Evolutionary conservation across 176 grass and related monocot species (phyloP).

Genomic region (Calamus simplicifolius): DNA sequence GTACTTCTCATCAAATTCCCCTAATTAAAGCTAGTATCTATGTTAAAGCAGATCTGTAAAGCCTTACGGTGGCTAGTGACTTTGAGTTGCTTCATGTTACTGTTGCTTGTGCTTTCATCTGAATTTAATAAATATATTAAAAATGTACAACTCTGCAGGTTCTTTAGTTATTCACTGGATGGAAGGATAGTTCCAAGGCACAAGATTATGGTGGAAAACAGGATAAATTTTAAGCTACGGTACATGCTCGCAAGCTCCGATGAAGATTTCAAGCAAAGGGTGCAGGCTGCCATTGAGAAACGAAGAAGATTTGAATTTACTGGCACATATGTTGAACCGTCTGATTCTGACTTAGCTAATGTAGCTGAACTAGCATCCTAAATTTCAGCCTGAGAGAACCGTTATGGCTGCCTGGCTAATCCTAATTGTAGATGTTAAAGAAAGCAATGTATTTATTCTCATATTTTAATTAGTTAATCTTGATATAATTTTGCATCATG

Average conservation of each 20-base stretch:
- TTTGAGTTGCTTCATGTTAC: neutral
- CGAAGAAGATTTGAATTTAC: slow-evolving; percentile 67
- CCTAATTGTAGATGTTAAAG: too few relatives aligned
- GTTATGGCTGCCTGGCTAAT: too few relatives aligned
- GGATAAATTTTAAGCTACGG: slow-evolving; percentile 81
- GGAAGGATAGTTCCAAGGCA: slow-evolving; percentile 69
- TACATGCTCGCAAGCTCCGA: slow-evolving; percentile 73
- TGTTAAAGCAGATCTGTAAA: too few relatives aligned
- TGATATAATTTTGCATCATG: too few relatives aligned
- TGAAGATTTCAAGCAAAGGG: slow-evolving; percentile 63
- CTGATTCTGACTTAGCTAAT: slow-evolving; percentile 16
- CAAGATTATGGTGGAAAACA: slow-evolving; percentile 54
- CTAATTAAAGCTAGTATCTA: too few relatives aligned
- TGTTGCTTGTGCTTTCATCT: neutral
- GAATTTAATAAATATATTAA: too few relatives aligned
- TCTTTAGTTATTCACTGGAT: slow-evolving; percentile 91
- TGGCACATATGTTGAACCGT: slow-evolving; percentile 12
- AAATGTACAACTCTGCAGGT: slow-evolving; percentile 31
- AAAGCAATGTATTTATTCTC: too few relatives aligned
- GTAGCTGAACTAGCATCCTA: neutral
- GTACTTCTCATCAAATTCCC: too few relatives aligned
- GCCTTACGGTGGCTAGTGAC: too few relatives aligned
- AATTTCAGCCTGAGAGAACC: too few relatives aligned
- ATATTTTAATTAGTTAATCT: too few relatives aligned
- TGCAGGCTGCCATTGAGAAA: slow-evolving; percentile 48